Conservation (phyloP, 495 filamentous ascomycete genomes). For the Podospora bellae-mahoneyi region DNA sequence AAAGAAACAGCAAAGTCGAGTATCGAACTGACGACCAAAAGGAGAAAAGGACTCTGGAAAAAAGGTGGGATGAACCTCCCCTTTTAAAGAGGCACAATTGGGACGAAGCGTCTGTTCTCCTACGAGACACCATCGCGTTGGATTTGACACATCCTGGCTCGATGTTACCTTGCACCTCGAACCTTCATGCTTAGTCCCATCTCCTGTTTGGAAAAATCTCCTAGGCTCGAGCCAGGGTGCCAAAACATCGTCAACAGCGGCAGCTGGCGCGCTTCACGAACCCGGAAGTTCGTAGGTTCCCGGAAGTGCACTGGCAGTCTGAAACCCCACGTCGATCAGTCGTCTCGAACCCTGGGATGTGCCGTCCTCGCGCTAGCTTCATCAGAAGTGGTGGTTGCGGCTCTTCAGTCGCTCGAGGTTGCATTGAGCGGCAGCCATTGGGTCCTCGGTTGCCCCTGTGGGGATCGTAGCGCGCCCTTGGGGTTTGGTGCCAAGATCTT, state of each 20-base stretch:
- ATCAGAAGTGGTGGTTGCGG: background rate
- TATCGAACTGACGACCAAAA: constrained; percentile 3
- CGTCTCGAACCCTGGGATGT: background rate
- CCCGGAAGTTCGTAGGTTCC: background rate
- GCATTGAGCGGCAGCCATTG: background rate
- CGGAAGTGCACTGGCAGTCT: background rate
- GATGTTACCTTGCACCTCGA: background rate
- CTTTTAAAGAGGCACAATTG: background rate
- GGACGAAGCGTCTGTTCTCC: background rate
- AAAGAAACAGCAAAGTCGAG: constrained; percentile 9
- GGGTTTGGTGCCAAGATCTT: background rate
- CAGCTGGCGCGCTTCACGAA: background rate
- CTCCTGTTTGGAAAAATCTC: constrained; percentile 5
- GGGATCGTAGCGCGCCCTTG: background rate
- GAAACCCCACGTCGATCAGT: constrained; percentile 15
- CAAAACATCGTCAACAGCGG: constrained; percentile 11
- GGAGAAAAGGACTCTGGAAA: background rate
- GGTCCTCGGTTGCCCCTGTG: background rate
- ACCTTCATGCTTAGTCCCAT: background rate
- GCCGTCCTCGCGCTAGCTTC: background rate
- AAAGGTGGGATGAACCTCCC: background rate
- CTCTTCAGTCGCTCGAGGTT: background rate
- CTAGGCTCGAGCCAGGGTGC: background rate
- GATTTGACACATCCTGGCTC: background rate
- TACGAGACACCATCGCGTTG: background rate